These are phyloP conservation scores for Eruca vesicaria DNA, from an alignment of 441 rosid species.

Conservation along the genomic window DNA sequence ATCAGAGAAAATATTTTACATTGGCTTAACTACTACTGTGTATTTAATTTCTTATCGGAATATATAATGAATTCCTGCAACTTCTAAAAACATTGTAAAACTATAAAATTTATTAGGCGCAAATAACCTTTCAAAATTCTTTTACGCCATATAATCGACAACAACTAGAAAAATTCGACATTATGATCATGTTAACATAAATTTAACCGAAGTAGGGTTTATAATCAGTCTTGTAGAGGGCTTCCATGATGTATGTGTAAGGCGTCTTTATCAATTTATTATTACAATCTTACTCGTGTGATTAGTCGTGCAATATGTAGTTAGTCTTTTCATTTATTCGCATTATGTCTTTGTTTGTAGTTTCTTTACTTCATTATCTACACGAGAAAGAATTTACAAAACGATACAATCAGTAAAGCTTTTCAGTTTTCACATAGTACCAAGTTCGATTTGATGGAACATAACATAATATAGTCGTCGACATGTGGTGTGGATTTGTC, in stretches of 20 bases:
- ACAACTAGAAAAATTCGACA: neutral
- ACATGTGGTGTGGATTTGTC: constrained; percentile 36
- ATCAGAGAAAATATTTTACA: neutral
- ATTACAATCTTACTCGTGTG: neutral
- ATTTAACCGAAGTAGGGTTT: neutral
- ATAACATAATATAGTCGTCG: constrained; percentile 28
- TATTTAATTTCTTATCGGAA: neutral
- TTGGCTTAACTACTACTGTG: neutral
- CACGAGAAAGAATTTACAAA: neutral
- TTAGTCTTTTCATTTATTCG: neutral
- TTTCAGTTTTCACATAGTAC: constrained; percentile 19
- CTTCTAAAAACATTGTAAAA: neutral
- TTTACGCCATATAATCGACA: neutral
- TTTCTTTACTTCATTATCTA: neutral
- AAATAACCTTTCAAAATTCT: neutral
- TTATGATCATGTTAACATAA: neutral
- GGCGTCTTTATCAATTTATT: neutral
- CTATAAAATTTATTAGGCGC: neutral
- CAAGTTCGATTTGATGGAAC: constrained; percentile 36
- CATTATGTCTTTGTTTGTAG: neutral
- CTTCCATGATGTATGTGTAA: neutral
- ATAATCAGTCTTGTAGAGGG: neutral
- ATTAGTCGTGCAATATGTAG: neutral
- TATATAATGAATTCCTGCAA: neutral
- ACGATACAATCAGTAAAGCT: constrained; percentile 10